Evolutionary conservation across 768 basidiomycete species (phyloP).

Genomic region (Hirschioporus abietinus): DNA sequence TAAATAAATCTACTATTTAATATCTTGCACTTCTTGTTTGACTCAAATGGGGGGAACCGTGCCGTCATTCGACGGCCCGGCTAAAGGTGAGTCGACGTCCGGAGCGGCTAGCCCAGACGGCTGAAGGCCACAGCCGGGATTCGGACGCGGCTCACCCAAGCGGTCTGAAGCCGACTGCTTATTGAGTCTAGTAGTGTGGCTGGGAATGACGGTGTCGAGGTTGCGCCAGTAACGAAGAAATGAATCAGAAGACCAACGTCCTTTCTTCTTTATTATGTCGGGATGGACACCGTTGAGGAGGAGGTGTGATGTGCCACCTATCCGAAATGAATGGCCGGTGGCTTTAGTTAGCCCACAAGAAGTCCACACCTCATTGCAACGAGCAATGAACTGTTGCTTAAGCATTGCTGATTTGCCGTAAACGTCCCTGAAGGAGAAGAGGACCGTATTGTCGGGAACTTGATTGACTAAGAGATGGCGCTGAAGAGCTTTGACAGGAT

Average conservation of each 20-base stretch:
- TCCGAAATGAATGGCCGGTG: conserved; percentile 28
- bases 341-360: conserved; percentile 7
- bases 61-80: no score
- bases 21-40: no score
- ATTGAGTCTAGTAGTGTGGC: not conserved
- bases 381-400: conserved; percentile 14
- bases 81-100: no score
- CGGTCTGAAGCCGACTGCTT: no score
- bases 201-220: not conserved
- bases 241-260: conserved; percentile 28
- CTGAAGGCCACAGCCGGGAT: no score
- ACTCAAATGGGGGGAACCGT: no score
- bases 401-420: conserved; percentile 8
- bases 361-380: conserved; percentile 25
- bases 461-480: no score
- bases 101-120: no score
- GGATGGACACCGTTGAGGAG: conserved; percentile 26
- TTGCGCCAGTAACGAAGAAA: conserved; percentile 31
- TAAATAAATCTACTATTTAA: no score
- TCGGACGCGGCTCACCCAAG: no score
- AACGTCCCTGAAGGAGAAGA: conserved; percentile 12
- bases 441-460: no score
- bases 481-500: conserved; percentile 18
- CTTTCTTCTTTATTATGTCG: conserved; percentile 25
- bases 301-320: conserved; percentile 28